Evolutionary conservation across 345 rosid genomes (phyloP).

Genomic region (Camelina hispida): DNA sequence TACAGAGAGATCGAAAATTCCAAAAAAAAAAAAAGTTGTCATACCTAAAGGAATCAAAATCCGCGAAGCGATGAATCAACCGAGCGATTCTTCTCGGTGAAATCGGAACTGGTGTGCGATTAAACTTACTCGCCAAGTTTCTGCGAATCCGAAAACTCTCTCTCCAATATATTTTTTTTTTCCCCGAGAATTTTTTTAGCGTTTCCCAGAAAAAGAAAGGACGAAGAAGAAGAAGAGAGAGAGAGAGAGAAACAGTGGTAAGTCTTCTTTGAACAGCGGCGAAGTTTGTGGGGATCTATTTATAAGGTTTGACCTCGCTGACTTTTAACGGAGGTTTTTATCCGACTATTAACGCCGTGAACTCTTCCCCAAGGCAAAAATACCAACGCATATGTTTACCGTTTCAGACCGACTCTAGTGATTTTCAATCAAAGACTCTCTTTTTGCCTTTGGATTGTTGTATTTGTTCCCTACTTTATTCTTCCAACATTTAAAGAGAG

Average conservation of each 20-base stretch:
- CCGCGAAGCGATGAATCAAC: constrained; percentile 8
- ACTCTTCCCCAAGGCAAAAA: constrained; percentile 20
- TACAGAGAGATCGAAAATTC: constrained; percentile 14
- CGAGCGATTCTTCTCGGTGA: background rate
- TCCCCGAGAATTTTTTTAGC: constrained; percentile 12
- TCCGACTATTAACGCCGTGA: constrained; percentile 37
- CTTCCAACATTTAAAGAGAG: background rate
- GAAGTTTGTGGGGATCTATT: constrained; percentile 6
- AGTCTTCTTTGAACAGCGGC: constrained; percentile 43
- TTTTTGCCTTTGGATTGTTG: background rate
- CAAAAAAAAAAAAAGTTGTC: background rate
- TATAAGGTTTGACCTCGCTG: constrained; percentile 29
- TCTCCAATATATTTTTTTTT: background rate
- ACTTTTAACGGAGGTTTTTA: constrained; percentile 32
- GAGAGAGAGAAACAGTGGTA: constrained; percentile 25
- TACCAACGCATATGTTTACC: constrained; percentile 17
- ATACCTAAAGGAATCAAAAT: constrained; percentile 29
- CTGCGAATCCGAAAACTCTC: constrained; percentile 28
- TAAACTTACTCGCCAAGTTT: constrained; percentile 28
- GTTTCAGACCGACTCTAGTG: constrained; percentile 9
- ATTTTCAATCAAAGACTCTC: background rate
- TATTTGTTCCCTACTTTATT: background rate
- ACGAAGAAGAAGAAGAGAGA: background rate
- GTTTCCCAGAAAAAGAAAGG: background rate
- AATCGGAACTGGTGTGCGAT: background rate